Conservation (phyloP, 192 early-diverging fungal species). For the Rhizoclosmatium globosum region DNA sequence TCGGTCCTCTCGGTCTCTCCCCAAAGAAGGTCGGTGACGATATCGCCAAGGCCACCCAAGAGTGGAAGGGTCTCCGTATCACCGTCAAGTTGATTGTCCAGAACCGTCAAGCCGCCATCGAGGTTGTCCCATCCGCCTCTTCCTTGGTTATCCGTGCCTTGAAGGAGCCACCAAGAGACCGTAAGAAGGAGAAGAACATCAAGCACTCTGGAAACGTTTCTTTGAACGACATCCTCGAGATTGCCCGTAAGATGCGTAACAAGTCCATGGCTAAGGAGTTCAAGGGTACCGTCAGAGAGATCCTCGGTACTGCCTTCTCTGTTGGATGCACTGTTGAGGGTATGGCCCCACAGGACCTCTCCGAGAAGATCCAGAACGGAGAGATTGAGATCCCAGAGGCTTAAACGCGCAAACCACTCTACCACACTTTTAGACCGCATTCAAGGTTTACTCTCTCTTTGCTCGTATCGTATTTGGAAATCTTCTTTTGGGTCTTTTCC, state of each 20-base stretch:
- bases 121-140: constrained; percentile 95
- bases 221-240: constrained; percentile 91
- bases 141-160: constrained; percentile 96
- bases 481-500: too few species aligned
- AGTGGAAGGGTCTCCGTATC: constrained; percentile 99
- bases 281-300: constrained; percentile 94
- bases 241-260: constrained; percentile 94
- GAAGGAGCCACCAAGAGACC: constrained; percentile 96
- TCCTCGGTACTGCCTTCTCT: constrained; percentile 93
- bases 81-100: constrained; percentile 99
- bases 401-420: constrained; percentile 27
- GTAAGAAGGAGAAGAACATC: constrained; percentile 99
- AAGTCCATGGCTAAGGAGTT: constrained; percentile 97
- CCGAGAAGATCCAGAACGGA: constrained; percentile 85
- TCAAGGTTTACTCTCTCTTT: too few species aligned
- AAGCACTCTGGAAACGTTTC: constrained; percentile 97
- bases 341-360: constrained; percentile 87
- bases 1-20: constrained; percentile 99
- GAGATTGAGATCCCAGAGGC: constrained; percentile 53
- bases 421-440: too few species aligned
- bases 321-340: constrained; percentile 99
- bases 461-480: too few species aligned
- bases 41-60: constrained; percentile 99
- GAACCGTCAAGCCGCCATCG: constrained; percentile 98
- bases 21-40: constrained; percentile 99